These are phyloP conservation scores for Epichloe sp. DNA, from an alignment of 2,329 filamentous ascomycete species.

Conservation along the genomic window DNA sequence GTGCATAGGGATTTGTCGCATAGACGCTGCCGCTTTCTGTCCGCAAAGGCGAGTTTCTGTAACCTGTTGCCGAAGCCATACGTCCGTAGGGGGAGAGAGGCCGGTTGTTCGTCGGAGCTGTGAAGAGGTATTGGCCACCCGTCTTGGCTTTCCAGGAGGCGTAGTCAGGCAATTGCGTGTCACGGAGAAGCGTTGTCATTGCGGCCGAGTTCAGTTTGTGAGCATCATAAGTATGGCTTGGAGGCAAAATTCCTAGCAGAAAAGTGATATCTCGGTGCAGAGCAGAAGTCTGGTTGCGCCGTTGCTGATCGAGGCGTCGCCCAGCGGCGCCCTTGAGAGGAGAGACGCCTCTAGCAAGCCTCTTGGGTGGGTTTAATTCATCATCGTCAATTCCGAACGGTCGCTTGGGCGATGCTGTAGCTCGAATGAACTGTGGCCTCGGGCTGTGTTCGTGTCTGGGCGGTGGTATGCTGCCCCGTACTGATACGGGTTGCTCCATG, in stretches of 20 bases:
- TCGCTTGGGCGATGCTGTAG: slow-evolving; percentile 45
- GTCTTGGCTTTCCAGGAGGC: slow-evolving; percentile 37
- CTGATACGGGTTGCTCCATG: slow-evolving; percentile 36
- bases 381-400: slow-evolving; percentile 58
- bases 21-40: slow-evolving; percentile 25
- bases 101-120: slow-evolving; percentile 22
- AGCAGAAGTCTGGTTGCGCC: slow-evolving; percentile 49
- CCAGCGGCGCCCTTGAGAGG: slow-evolving; percentile 85
- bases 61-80: slow-evolving; percentile 27
- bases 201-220: slow-evolving; percentile 56
- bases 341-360: slow-evolving; percentile 78
- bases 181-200: slow-evolving; percentile 60
- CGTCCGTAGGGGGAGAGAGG: slow-evolving; percentile 36
- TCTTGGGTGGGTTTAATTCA: slow-evolving; percentile 62
- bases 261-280: slow-evolving; percentile 59
- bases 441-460: slow-evolving; percentile 28
- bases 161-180: slow-evolving; percentile 52
- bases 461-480: slow-evolving; percentile 31
- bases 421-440: slow-evolving; percentile 32
- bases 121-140: slow-evolving; percentile 22
- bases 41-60: slow-evolving; percentile 39
- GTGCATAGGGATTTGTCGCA: slow-evolving; percentile 17
- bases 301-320: slow-evolving; percentile 68
- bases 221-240: slow-evolving; percentile 57
- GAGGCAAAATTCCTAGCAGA: slow-evolving; percentile 60